A percentile compares a stretch with the other conserved stretches of the same genome.
These are phyloP conservation scores for Yamadazyma triangularis DNA, from an alignment of 1,139 yeast genomes.

Conservation along the genomic window DNA sequence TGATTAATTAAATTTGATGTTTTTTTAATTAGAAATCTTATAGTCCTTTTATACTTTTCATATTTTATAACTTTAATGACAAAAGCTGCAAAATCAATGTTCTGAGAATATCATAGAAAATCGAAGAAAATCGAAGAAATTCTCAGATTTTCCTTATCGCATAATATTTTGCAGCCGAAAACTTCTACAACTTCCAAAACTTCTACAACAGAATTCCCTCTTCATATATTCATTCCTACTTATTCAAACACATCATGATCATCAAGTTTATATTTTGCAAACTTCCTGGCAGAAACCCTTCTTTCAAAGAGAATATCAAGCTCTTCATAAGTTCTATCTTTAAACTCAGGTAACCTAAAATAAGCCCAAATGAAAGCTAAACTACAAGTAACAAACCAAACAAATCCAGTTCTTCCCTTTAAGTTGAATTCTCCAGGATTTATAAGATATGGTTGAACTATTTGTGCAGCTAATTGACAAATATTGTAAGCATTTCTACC, in stretches of 20 bases:
- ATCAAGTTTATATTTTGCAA: conserved; percentile 11
- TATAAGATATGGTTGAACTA: conserved; percentile 53
- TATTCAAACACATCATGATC: conserved; percentile 5
- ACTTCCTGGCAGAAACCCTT: conserved; percentile 39
- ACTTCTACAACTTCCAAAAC: too few species aligned
- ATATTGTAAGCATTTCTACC: conserved; percentile 47
- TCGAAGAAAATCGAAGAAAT: neutral
- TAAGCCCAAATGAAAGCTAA: conserved; percentile 39
- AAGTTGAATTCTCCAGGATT: conserved; percentile 53
- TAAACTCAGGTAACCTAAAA: conserved; percentile 56
- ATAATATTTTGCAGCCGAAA: too few species aligned
- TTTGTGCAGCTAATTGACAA: conserved; percentile 36
- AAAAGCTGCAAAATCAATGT: neutral
- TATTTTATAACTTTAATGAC: too few species aligned
- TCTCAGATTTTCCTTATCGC: neutral
- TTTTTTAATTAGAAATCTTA: too few species aligned
- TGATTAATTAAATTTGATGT: too few species aligned
- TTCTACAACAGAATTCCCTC: neutral
- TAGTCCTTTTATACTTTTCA: too few species aligned
- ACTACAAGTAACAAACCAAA: conserved; percentile 48
- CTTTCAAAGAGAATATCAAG: conserved; percentile 47
- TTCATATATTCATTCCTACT: neutral
- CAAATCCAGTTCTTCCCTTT: conserved; percentile 54
- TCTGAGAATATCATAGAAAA: too few species aligned
- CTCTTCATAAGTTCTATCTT: conserved; percentile 54